These are phyloP conservation scores for Solanum hybrid DNA, from an alignment of 305 asterid genomes.

Conservation along the genomic window DNA sequence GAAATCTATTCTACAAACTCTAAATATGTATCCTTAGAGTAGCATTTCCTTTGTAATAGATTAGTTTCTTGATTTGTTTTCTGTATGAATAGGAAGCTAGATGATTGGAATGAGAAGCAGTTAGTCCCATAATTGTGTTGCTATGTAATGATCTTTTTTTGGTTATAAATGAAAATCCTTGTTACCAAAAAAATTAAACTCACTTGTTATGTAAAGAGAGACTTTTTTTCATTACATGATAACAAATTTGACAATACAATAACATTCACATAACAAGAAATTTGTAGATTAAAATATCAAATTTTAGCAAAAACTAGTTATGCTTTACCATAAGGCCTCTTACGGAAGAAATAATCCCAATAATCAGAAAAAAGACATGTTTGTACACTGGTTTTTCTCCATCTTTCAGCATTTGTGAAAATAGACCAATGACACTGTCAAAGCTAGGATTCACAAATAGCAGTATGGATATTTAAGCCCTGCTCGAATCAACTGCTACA, in stretches of 20 bases:
- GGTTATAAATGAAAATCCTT: not conserved
- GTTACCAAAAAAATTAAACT: not conserved
- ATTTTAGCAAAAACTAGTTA: not conserved
- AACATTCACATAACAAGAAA: not conserved
- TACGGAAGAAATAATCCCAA: not conserved
- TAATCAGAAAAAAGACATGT: not conserved
- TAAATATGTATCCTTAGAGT: not conserved
- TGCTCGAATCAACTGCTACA: not conserved
- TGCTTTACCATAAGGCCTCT: not conserved
- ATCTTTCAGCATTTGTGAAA: not conserved
- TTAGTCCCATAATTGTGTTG: not conserved
- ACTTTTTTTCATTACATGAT: not conserved
- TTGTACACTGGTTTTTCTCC: conserved; percentile 1
- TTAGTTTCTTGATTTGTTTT: too few relatives aligned
- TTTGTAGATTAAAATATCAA: not conserved
- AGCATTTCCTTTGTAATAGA: not conserved
- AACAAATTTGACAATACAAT: not conserved
- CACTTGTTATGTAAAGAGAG: not conserved
- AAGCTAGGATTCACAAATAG: conserved; percentile 9
- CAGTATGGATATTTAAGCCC: not conserved
- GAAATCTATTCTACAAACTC: not conserved
- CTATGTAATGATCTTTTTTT: not conserved
- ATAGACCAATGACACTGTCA: not conserved
- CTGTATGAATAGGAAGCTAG: not conserved
- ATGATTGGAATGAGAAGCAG: not conserved